Conservation (phyloP, 257 asterid genomes). For the Salvia miltiorrhiza region DNA sequence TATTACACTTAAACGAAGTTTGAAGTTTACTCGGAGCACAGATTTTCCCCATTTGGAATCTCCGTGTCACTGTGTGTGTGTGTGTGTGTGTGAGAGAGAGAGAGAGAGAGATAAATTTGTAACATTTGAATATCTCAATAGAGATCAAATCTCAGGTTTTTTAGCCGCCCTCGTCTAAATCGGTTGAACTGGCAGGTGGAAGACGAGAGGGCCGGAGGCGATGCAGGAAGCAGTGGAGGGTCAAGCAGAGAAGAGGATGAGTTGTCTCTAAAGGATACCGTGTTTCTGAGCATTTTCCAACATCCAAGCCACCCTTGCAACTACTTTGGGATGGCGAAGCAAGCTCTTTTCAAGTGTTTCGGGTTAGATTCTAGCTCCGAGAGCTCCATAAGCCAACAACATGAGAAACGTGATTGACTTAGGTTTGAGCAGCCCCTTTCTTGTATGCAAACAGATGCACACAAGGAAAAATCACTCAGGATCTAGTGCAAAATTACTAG, state of each 20-base stretch:
- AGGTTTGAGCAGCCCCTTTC: slow-evolving; percentile 2
- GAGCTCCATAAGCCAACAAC: slow-evolving; percentile 24
- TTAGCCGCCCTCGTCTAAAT: background rate
- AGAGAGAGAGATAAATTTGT: too few species aligned
- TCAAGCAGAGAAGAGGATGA: slow-evolving; percentile 33
- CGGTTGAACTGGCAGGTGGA: slow-evolving; percentile 29
- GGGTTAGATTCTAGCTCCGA: slow-evolving; percentile 48
- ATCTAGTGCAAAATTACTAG: background rate
- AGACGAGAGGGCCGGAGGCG: slow-evolving; percentile 20
- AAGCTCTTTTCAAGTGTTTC: slow-evolving; percentile 58
- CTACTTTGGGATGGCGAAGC: slow-evolving; percentile 44
- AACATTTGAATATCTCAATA: too few species aligned
- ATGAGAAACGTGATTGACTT: slow-evolving; percentile 45
- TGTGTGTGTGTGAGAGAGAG: too few species aligned
- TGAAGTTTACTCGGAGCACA: too few species aligned
- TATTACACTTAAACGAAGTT: background rate
- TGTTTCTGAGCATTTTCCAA: slow-evolving; percentile 16
- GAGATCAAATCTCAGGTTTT: too few species aligned
- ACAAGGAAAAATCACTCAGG: background rate
- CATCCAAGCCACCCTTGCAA: slow-evolving; percentile 58
- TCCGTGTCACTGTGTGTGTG: too few species aligned
- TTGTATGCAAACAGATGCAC: background rate
- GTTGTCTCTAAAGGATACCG: slow-evolving; percentile 27
- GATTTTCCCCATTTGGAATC: too few species aligned
- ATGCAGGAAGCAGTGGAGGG: slow-evolving; percentile 28